These are phyloP conservation scores for Pseudogymnoascus sp. DNA, from an alignment of 2,329 filamentous ascomycete genomes.

Conservation along the genomic window DNA sequence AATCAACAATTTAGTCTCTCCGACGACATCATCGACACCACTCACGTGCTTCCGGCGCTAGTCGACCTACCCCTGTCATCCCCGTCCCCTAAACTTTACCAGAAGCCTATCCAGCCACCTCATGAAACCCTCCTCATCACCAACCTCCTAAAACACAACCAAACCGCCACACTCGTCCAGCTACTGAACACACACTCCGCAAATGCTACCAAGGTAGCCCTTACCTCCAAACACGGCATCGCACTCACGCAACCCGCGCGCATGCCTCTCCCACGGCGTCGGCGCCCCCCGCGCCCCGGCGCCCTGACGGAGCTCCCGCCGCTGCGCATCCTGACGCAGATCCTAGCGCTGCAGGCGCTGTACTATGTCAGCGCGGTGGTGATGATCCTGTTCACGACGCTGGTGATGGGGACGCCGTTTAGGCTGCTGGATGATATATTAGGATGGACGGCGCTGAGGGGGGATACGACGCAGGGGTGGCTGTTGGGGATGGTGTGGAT, in stretches of 20 bases:
- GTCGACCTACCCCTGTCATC: constrained; percentile 4
- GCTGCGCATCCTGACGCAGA: constrained; percentile 58
- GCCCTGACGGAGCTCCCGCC: constrained; percentile 59
- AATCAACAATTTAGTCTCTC: neutral
- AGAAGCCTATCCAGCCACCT: neutral
- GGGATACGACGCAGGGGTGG: constrained; percentile 63
- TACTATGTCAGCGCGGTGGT: constrained; percentile 55
- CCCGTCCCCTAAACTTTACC: neutral
- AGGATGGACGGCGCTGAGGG: constrained; percentile 53
- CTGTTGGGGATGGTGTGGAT: constrained; percentile 60
- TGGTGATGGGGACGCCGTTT: constrained; percentile 55
- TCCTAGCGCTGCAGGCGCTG: constrained; percentile 52
- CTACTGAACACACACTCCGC: neutral
- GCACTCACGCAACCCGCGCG: neutral
- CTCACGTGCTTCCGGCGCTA: neutral
- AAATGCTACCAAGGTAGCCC: constrained; percentile 6
- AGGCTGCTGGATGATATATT: constrained; percentile 46
- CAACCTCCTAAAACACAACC: neutral
- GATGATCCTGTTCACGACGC: constrained; percentile 58
- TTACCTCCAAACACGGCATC: neutral
- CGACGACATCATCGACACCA: neutral
- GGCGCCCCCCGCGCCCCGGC: constrained; percentile 55
- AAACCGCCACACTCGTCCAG: neutral
- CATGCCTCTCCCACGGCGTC: constrained; percentile 40
- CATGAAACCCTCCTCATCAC: neutral